Evolutionary conservation across 2,329 filamentous ascomycete genomes (phyloP).

Genomic region (Cercospora sp.): DNA sequence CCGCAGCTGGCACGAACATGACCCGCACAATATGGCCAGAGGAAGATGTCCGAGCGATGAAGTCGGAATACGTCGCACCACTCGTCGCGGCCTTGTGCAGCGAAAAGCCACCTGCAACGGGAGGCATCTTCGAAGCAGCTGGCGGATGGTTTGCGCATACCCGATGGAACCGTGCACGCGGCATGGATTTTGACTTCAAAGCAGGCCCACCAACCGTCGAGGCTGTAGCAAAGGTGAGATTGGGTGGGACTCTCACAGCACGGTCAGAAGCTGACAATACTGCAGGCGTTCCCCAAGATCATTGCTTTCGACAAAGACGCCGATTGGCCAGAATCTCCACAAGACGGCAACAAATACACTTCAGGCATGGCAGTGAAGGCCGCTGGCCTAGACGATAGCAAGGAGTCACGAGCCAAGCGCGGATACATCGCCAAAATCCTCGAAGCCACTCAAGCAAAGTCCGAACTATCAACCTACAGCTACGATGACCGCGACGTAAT

Average conservation of each 20-base stretch:
- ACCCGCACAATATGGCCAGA: slow-evolving; percentile 89
- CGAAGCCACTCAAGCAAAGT: slow-evolving; percentile 61
- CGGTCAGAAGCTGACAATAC: neutral
- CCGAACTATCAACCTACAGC: slow-evolving; percentile 39
- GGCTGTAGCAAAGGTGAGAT: slow-evolving; percentile 21
- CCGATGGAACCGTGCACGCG: slow-evolving; percentile 87
- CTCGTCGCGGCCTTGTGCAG: slow-evolving; percentile 80
- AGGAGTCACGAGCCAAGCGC: slow-evolving; percentile 34
- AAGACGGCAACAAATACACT: slow-evolving; percentile 70
- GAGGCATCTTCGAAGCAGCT: slow-evolving; percentile 86
- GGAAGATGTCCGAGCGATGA: slow-evolving; percentile 94
- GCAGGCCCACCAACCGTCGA: slow-evolving; percentile 19
- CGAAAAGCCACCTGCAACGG: slow-evolving; percentile 79
- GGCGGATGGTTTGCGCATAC: slow-evolving; percentile 88
- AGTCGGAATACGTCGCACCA: slow-evolving; percentile 95
- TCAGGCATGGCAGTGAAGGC: slow-evolving; percentile 39
- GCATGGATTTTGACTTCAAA: slow-evolving; percentile 67
- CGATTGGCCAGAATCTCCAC: slow-evolving; percentile 76
- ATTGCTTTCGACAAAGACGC: slow-evolving; percentile 81
- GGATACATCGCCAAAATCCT: slow-evolving; percentile 69
- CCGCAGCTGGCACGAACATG: slow-evolving; percentile 93
- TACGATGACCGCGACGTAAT: slow-evolving; percentile 86
- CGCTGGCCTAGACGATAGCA: slow-evolving; percentile 56
- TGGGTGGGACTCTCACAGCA: neutral
- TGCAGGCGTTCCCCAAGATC: slow-evolving; percentile 68